phyloP scores from a whole-genome alignment of 805 yeast genomes.

The Teunomyces atbi region DNA sequence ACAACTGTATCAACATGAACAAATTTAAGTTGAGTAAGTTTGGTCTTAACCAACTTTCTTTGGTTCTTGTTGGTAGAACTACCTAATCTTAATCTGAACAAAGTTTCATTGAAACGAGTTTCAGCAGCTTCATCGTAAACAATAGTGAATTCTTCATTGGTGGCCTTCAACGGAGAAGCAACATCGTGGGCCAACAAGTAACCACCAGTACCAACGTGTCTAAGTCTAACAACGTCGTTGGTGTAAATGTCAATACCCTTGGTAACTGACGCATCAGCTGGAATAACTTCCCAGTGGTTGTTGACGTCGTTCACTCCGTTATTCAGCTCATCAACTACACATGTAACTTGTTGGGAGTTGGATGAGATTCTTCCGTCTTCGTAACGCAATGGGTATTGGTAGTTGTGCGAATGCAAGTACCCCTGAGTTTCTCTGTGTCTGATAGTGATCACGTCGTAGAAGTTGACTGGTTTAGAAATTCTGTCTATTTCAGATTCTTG shows the following conservation, averaged over 20 bases:
- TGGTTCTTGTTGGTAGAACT: constrained; percentile 40
- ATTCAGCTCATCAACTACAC: constrained; percentile 43
- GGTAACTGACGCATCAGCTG: constrained; percentile 35
- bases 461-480: constrained; percentile 70
- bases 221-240: constrained; percentile 74
- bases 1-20: constrained; percentile 86
- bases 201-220: constrained; percentile 79
- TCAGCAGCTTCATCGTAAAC: constrained; percentile 53
- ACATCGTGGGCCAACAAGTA: constrained; percentile 88
- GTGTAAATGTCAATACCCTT: constrained; percentile 44
- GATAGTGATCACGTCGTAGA: constrained; percentile 71
- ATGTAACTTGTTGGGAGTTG: constrained; percentile 92
- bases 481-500: constrained; percentile 77
- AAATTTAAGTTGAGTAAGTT: constrained; percentile 64
- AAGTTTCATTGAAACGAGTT: constrained; percentile 63
- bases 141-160: constrained; percentile 92
- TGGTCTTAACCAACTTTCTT: constrained; percentile 59
- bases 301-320: constrained; percentile 47
- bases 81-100: constrained; percentile 67
- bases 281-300: constrained; percentile 85
- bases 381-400: constrained; percentile 81
- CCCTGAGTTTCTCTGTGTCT: constrained; percentile 79
- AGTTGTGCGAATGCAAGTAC: constrained; percentile 77
- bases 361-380: constrained; percentile 96
- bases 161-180: constrained; percentile 87